Evolutionary conservation across 805 yeast genomes (phyloP).

Genomic region (Komagataella mondaviorum): DNA sequence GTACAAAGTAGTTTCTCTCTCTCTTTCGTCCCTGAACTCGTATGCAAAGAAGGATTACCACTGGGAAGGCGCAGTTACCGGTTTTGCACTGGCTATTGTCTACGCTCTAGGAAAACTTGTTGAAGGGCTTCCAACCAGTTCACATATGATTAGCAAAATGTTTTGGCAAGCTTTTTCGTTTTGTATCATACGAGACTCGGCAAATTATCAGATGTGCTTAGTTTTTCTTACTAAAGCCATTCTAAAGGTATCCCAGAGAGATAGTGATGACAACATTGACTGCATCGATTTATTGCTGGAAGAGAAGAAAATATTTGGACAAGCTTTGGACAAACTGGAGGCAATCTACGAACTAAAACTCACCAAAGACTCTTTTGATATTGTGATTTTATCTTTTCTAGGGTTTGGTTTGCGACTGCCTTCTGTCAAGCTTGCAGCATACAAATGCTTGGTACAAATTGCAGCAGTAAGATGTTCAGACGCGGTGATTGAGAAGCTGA

Average conservation of each 20-base stretch:
- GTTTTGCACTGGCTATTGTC: slow-evolving; percentile 5
- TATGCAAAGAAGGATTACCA: neutral
- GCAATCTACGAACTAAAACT: slow-evolving; percentile 21
- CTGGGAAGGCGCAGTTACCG: neutral
- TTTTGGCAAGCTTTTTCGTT: slow-evolving; percentile 29
- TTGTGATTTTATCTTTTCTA: slow-evolving; percentile 24
- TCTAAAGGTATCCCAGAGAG: neutral
- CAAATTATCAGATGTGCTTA: neutral
- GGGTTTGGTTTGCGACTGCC: neutral
- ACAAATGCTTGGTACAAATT: neutral
- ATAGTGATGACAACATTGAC: neutral
- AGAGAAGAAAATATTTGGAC: slow-evolving; percentile 24
- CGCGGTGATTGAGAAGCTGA: neutral
- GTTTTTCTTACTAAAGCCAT: neutral
- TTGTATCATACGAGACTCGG: slow-evolving; percentile 1
- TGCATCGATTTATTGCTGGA: slow-evolving; percentile 2
- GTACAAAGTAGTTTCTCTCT: slow-evolving; percentile 17
- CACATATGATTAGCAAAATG: slow-evolving; percentile 31
- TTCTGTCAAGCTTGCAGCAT: neutral
- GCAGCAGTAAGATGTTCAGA: neutral
- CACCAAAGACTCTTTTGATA: slow-evolving; percentile 33
- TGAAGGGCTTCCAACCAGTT: slow-evolving; percentile 30
- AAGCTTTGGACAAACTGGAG: slow-evolving; percentile 29
- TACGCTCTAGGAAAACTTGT: slow-evolving; percentile 34
- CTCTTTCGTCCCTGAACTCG: neutral